Percentiles rank a stretch among this genome's conserved stretches.
phyloP scores from a whole-genome alignment of 129 eudicot genomes.

The Tagetes erecta region DNA sequence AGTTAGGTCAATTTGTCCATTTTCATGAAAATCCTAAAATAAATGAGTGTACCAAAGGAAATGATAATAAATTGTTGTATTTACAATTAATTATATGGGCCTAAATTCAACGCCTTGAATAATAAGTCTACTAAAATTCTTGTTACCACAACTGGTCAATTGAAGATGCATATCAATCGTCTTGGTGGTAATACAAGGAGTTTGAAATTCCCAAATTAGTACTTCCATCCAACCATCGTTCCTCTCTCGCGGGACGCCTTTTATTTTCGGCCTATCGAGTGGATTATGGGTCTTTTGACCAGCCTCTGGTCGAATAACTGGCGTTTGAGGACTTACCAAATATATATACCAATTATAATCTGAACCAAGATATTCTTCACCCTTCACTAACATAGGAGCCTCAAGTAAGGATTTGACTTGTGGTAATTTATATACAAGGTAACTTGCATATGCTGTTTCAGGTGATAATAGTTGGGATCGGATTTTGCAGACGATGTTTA shows the following conservation, averaged over 20 bases:
- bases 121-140: neutral
- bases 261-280: neutral
- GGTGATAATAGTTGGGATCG: neutral
- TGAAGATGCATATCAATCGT: neutral
- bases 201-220: neutral
- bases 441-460: conserved; percentile 13
- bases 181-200: neutral
- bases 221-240: conserved; percentile 14
- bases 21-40: too few species aligned
- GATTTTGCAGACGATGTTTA: neutral
- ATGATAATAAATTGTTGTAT: neutral
- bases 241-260: neutral
- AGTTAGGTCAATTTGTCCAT: too few species aligned
- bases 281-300: neutral
- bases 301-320: neutral
- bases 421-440: conserved; percentile 25
- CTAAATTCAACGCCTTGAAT: neutral
- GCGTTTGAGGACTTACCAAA: neutral
- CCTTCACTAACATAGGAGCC: neutral
- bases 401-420: neutral
- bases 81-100: neutral
- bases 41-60: too few species aligned
- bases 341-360: neutral
- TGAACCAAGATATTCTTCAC: neutral
- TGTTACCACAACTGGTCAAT: neutral